phyloP scores from a whole-genome alignment of 768 basidiomycete genomes.

The Suillus brevipes region DNA sequence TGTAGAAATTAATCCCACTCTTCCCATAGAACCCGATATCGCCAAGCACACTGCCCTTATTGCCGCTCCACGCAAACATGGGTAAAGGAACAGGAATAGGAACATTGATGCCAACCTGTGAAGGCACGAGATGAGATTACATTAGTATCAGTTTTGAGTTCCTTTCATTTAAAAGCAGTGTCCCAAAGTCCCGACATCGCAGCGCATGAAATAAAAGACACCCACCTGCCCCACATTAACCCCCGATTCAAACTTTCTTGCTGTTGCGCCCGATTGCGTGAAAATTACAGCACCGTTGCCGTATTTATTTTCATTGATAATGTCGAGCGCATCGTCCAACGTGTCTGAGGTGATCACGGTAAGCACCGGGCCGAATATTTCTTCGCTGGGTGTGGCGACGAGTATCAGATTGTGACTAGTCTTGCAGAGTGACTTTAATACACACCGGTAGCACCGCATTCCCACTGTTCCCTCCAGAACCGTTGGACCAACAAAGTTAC shows the following conservation, averaged over 20 bases:
- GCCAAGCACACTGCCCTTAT: conserved; percentile 83
- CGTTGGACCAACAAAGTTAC: conserved; percentile 95
- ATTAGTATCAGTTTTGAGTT: background rate
- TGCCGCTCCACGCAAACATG: conserved; percentile 97
- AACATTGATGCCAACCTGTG: conserved; percentile 81
- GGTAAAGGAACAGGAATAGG: conserved; percentile 90
- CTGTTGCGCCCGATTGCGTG: conserved; percentile 94
- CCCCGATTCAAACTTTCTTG: conserved; percentile 85
- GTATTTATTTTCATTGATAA: conserved; percentile 89
- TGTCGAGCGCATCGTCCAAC: conserved; percentile 84
- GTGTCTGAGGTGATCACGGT: conserved; percentile 76
- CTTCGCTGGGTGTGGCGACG: conserved; percentile 54
- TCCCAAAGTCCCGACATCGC: background rate
- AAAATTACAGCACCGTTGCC: conserved; percentile 96
- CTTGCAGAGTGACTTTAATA: conserved; percentile 7
- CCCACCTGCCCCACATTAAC: conserved; percentile 78
- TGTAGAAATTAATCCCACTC: conserved; percentile 93
- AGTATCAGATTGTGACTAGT: conserved; percentile 5
- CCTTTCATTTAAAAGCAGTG: background rate
- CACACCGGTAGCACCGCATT: conserved; percentile 88
- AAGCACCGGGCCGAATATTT: conserved; percentile 94
- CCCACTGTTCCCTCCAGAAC: conserved; percentile 78
- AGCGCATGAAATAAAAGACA: background rate
- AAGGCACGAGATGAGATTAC: background rate
- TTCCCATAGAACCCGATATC: conserved; percentile 93